Evolutionary conservation across 352 stramenopile genomes (phyloP).

Genomic region (Pythium scleroteichum): DNA sequence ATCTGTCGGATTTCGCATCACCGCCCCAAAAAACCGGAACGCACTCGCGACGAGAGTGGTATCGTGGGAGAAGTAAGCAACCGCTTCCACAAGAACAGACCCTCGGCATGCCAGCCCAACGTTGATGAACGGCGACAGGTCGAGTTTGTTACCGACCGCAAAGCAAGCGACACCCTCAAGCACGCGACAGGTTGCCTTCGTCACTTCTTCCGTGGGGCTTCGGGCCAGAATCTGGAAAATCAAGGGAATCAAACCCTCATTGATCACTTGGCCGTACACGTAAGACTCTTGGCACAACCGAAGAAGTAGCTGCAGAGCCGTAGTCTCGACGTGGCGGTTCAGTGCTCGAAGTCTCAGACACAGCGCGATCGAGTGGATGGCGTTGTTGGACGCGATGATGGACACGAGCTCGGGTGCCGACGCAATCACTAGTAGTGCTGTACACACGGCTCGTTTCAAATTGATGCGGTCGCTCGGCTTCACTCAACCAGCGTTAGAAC

Average conservation of each 20-base stretch:
- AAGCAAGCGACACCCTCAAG: slow-evolving; percentile 73
- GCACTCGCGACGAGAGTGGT: slow-evolving; percentile 34
- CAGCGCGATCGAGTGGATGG: slow-evolving; percentile 33
- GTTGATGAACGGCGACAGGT: slow-evolving; percentile 50
- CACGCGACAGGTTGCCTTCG: slow-evolving; percentile 51
- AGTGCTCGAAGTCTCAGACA: slow-evolving; percentile 35
- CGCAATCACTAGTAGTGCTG: slow-evolving; percentile 41
- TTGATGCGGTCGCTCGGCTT: slow-evolving; percentile 34
- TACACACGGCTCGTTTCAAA: slow-evolving; percentile 42
- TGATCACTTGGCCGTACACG: slow-evolving; percentile 58
- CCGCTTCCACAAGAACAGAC: slow-evolving; percentile 44
- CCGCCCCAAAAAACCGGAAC: slow-evolving; percentile 64
- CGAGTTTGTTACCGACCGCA: slow-evolving; percentile 51
- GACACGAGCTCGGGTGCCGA: slow-evolving; percentile 40
- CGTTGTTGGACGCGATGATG: slow-evolving; percentile 45
- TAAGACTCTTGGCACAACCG: slow-evolving; percentile 37
- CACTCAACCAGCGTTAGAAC: not conserved
- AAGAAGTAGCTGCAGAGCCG: slow-evolving; percentile 38
- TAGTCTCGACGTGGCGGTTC: slow-evolving; percentile 34
- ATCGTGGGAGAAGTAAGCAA: slow-evolving; percentile 35
- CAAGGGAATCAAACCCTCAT: slow-evolving; percentile 47
- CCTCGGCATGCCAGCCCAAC: slow-evolving; percentile 34
- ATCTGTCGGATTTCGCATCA: slow-evolving; percentile 48
- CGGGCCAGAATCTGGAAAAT: slow-evolving; percentile 63
- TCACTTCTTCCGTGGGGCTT: slow-evolving; percentile 53